These are phyloP conservation scores for Paramecium tetraurelia DNA, from an alignment of 73 alveolate genomes.

Conservation along the genomic window DNA sequence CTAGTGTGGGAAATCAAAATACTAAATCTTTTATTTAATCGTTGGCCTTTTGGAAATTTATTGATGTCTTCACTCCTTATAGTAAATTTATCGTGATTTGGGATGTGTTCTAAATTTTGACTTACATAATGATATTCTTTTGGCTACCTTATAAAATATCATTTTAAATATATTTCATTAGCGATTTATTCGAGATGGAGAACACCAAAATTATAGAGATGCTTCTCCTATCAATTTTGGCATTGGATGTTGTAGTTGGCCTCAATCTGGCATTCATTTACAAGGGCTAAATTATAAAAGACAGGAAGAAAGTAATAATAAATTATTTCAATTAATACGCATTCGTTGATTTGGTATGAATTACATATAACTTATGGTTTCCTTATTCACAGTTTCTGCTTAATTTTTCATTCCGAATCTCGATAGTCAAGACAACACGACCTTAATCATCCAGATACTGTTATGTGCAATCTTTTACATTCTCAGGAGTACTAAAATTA, in stretches of 20 bases:
- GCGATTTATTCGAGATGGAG: background rate
- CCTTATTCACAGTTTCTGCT: background rate
- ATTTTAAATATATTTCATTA: background rate
- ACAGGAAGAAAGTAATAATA: background rate
- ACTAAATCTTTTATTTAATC: background rate
- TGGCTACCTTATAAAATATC: constrained; percentile 33
- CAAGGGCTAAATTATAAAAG: background rate
- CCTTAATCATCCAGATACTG: background rate
- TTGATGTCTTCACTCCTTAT: constrained; percentile 2
- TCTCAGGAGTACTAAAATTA: background rate
- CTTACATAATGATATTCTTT: constrained; percentile 7
- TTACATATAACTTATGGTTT: background rate
- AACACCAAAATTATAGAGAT: background rate
- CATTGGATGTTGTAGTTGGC: constrained; percentile 6
- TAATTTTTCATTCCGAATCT: background rate
- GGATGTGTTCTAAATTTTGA: background rate
- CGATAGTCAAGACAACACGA: background rate
- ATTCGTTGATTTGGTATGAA: constrained; percentile 7
- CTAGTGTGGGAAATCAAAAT: background rate
- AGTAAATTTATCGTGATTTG: constrained; percentile 3
- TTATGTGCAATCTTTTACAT: background rate
- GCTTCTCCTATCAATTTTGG: background rate
- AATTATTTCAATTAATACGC: background rate
- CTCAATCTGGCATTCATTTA: background rate
- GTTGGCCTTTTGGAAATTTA: background rate